These are phyloP conservation scores for Cucumis cinereus DNA, from an alignment of 306 rosid species.

Conservation along the genomic window DNA sequence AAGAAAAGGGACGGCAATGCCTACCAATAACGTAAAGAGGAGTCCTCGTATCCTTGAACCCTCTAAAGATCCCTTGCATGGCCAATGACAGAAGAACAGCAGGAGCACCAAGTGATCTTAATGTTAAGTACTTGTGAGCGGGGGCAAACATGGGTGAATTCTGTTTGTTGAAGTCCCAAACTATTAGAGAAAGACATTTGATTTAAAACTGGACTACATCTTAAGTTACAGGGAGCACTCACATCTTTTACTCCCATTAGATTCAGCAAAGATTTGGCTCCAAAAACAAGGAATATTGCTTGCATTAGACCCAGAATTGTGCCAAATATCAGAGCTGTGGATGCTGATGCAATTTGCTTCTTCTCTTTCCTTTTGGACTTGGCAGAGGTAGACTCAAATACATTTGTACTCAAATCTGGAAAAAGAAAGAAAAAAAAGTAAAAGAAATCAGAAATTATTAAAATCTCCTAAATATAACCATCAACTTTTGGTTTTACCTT, in stretches of 20 bases:
- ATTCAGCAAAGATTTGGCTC: slow-evolving; percentile 56
- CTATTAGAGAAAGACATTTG: neutral
- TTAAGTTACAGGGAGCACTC: slow-evolving; percentile 15
- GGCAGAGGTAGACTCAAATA: slow-evolving; percentile 12
- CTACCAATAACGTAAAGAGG: slow-evolving; percentile 83
- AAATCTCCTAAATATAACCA: neutral
- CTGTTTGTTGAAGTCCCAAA: slow-evolving; percentile 21
- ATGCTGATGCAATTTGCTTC: slow-evolving; percentile 69
- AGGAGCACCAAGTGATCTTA: slow-evolving; percentile 89
- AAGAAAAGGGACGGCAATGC: neutral
- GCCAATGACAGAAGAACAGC: slow-evolving; percentile 99
- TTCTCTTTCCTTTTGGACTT: slow-evolving; percentile 31
- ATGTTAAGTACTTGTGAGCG: slow-evolving; percentile 58
- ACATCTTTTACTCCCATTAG: slow-evolving; percentile 83
- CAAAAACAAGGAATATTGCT: slow-evolving; percentile 52
- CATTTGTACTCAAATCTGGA: slow-evolving; percentile 21
- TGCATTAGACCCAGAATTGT: slow-evolving; percentile 66
- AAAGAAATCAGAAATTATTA: neutral
- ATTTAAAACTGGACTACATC: neutral
- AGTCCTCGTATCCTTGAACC: slow-evolving; percentile 91
- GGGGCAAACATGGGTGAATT: slow-evolving; percentile 68
- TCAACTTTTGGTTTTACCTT: slow-evolving; percentile 1
- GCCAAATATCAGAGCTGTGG: slow-evolving; percentile 90
- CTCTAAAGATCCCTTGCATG: slow-evolving; percentile 95
- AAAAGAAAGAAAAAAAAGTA: neutral